phyloP scores from a whole-genome alignment of 176 grass and related monocot species.

The Ensete glaucum region DNA sequence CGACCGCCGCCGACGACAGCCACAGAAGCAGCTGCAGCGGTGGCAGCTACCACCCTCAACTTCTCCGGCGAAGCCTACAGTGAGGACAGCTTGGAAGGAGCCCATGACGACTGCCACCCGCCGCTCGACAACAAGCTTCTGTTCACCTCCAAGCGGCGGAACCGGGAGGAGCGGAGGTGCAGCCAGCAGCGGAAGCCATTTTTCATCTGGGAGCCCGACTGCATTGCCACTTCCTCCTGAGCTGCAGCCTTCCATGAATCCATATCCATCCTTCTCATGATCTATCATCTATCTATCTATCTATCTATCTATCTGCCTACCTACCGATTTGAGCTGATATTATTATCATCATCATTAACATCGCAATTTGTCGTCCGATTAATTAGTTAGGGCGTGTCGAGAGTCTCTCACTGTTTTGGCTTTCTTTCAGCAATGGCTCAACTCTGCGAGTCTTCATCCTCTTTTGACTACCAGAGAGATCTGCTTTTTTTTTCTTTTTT shows the following conservation, averaged over 20 bases:
- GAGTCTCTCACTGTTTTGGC: neutral
- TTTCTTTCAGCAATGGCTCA: neutral
- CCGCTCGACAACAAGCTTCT: slow-evolving; percentile 43
- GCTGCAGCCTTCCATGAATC: too few relatives aligned
- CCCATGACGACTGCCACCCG: neutral
- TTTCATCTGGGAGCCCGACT: slow-evolving; percentile 82
- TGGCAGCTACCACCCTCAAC: slow-evolving; percentile 27
- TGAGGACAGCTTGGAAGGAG: neutral
- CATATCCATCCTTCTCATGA: neutral
- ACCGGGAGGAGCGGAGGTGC: slow-evolving; percentile 63
- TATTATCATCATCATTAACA: neutral
- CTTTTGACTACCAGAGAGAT: too few relatives aligned
- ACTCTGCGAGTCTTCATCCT: too few relatives aligned
- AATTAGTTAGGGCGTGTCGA: neutral
- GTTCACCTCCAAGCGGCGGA: slow-evolving; percentile 45
- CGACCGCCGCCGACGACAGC: slow-evolving; percentile 48
- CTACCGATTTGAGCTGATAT: neutral
- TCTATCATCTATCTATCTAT: too few relatives aligned
- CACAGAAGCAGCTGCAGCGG: slow-evolving; percentile 51
- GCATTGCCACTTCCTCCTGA: slow-evolving; percentile 58
- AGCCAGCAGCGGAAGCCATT: slow-evolving; percentile 51
- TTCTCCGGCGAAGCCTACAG: neutral
- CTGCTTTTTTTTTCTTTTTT: too few relatives aligned
- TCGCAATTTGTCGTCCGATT: neutral
- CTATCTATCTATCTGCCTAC: neutral